A percentile compares a stretch with the other conserved stretches of the same genome.
These are phyloP conservation scores for Stentor roeselii DNA, from an alignment of 73 alveolate species.

Conservation along the genomic window DNA sequence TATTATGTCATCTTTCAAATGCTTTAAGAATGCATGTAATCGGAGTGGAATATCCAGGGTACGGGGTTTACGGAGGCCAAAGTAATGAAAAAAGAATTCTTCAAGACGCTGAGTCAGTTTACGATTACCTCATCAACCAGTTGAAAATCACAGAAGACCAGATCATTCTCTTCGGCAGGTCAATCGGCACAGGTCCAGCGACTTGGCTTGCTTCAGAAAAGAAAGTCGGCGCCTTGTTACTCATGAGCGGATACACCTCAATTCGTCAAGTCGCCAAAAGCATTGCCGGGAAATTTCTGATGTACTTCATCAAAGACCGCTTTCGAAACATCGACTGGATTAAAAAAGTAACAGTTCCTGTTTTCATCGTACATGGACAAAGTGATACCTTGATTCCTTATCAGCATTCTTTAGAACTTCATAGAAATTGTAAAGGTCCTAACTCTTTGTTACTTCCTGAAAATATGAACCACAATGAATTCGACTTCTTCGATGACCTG, in stretches of 20 bases:
- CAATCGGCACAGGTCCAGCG: conserved; percentile 95
- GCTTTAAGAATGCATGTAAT: conserved; percentile 73
- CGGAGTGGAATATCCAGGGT: conserved; percentile 92
- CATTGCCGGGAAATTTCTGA: conserved; percentile 57
- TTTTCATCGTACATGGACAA: conserved; percentile 94
- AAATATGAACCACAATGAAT: conserved; percentile 91
- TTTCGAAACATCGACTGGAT: conserved; percentile 73
- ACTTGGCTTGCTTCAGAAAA: conserved; percentile 68
- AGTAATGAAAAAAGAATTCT: conserved; percentile 62
- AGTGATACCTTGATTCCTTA: conserved; percentile 87
- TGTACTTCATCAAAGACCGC: conserved; percentile 72
- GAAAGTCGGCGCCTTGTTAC: conserved; percentile 69
- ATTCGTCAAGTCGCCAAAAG: conserved; percentile 75
- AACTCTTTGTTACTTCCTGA: conserved; percentile 69
- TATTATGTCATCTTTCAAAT: conserved; percentile 59
- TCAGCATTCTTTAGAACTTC: conserved; percentile 74
- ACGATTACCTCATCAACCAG: conserved; percentile 22
- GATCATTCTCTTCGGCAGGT: conserved; percentile 81
- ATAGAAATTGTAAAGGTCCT: conserved; percentile 80
- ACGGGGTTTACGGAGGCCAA: conserved; percentile 78
- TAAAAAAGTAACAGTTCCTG: conserved; percentile 81
- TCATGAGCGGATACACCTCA: conserved; percentile 80
- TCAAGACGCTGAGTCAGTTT: conserved; percentile 63
- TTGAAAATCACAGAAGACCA: conserved; percentile 41
- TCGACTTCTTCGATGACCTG: conserved; percentile 73